Base-by-base conservation (phyloP, 2,329 filamentous ascomycete genomes). In the Diaporthe sp. region DNA sequence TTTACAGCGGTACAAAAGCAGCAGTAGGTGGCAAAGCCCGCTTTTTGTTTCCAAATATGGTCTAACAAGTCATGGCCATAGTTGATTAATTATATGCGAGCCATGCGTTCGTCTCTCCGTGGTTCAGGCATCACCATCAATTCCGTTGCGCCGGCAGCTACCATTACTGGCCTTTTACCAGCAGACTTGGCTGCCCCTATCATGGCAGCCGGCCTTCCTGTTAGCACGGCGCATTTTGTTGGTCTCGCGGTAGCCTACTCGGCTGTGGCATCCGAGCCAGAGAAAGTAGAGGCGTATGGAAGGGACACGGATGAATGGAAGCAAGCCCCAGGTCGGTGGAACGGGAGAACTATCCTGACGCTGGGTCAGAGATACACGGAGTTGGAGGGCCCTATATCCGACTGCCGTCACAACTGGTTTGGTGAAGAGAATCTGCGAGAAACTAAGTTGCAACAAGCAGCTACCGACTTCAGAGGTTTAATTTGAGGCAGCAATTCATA, bases 191-290 rank as follows among this genome's bases (percentile, higher is more conserved):
- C 80, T 9, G 78, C 74, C 3, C 80, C 81, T 0, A 80, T 84
- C 51, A 78, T 80, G 8, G 79, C 76, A 0, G 77, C 77, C 4
- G 82, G 81, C 0, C 69, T 82, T 4, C 83, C 83, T 0, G 78
- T 84, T 13, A 83, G 82, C 76, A 75, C 74, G 3, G 78, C 83
- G 0, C 73, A 81, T 13, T 77, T 78, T 70, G 83, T 84, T 0
- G 84, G 80, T 0, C 77, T 81, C 3, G 83, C 84, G 2, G 42
- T 85, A 0, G 83, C 81, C 7, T 83, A 83, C 73, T 83, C 84
- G 5, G 84, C 84, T 2, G 79, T 78, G 2, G 84, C 83, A 2
- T 75, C 25, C 17, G 80, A 85, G 75, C 15, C 63, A 6, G 69
- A 77, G 7, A 72, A 71, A 8, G 84, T 85, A 7, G 80, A 84